Base-by-base conservation (phyloP, 768 basidiomycete genomes). In the Naganishia antarctica region DNA sequence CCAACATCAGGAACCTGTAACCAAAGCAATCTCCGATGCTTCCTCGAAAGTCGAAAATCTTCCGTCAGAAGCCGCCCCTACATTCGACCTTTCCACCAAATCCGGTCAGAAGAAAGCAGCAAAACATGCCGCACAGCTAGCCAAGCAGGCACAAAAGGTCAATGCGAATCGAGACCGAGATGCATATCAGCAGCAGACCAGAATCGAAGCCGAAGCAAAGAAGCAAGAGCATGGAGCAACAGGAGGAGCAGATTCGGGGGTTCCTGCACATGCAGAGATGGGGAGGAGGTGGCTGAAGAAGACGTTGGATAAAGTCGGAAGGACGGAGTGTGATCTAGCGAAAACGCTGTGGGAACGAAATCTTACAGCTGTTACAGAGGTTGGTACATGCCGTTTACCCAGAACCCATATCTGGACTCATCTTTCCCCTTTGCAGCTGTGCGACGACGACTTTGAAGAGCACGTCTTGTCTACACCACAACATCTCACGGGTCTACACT, bases 391-490 rank as follows among this genome's bases (percentile, higher is more conserved):
- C n/a, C n/a, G n/a, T 11, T 28, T 31, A 37, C n/a, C 23, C 26
- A 23, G 40, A 60, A 18, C 29, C 40, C 15, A 21, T 29, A 44
- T n/a, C 23, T 8, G 26, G 51, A 16, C 15, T 51, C 57, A 13
- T 3, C 18, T n/a, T 34, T 26, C 43, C 32, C 5, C n/a, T 21
- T 0, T n/a, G 0, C 70, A 97, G 93, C 86, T 99, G 6, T 99
- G 96, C 74, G 96, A 99, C 72, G 96, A 99, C 77, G 84, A 83
- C 0, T 98, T 98, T 75, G 94, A 99, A 71, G 94, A 98, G 74
- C 96, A 99, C 71, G 94, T 98, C 61, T 83, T 99, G 0, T 80
- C 84, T 0, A 94, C 91, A 73, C 80, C 90, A 0, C 81, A 84
- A 3, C 86, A 94, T 21, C 84, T 85, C 64, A 89, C 91, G 0